Evolutionary conservation across 768 basidiomycete species (phyloP).

Genomic region (Rhodotorula diobovata): DNA sequence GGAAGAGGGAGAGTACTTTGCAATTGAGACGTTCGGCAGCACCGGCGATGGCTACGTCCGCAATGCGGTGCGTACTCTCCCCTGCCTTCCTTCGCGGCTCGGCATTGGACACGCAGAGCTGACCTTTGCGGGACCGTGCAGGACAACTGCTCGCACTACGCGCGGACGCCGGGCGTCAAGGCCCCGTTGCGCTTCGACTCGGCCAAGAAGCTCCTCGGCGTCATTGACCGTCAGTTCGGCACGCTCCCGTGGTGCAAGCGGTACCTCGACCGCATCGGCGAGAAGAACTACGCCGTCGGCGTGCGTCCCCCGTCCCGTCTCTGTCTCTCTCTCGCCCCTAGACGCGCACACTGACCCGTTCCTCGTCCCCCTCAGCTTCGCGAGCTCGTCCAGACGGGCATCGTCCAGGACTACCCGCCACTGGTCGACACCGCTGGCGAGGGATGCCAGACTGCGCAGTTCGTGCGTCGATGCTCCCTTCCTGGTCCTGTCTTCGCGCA

Average conservation of each 20-base stretch:
- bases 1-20: conserved; percentile 99
- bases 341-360: background rate
- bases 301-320: conserved; percentile 50
- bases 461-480: conserved; percentile 40
- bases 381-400: conserved; percentile 76
- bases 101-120: no score
- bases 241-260: conserved; percentile 92
- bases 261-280: conserved; percentile 86
- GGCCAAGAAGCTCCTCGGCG: conserved; percentile 76
- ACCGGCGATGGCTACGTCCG: conserved; percentile 84
- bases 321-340: conserved; percentile 38
- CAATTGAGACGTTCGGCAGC: conserved; percentile 98
- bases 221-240: conserved; percentile 87
- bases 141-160: conserved; percentile 95
- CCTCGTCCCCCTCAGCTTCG: conserved; percentile 60
- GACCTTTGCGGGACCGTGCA: conserved; percentile 14
- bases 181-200: conserved; percentile 71
- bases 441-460: conserved; percentile 88
- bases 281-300: conserved; percentile 86
- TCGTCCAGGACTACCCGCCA: conserved; percentile 90
- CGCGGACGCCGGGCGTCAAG: conserved; percentile 64
- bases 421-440: conserved; percentile 56
- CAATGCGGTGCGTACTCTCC: conserved; percentile 59
- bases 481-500: background rate
- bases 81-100: conserved; percentile 8